phyloP scores from a whole-genome alignment of 2,329 filamentous ascomycete genomes.

The Ascochyta viciae-villosae region DNA sequence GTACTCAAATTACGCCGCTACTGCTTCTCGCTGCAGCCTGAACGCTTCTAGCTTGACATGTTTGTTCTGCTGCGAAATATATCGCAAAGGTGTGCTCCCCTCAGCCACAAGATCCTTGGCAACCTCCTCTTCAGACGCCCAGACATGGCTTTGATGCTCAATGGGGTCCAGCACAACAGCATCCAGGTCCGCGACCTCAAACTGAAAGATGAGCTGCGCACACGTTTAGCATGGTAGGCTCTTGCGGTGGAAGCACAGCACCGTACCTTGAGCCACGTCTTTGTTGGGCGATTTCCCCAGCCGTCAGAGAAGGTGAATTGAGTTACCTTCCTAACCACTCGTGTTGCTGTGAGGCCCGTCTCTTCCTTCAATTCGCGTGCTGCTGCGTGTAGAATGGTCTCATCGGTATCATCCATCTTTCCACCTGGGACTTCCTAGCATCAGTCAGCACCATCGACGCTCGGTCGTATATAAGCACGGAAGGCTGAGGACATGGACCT shows the following conservation, averaged over 20 bases:
- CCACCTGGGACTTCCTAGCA: conserved; percentile 61
- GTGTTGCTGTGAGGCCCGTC: conserved; percentile 55
- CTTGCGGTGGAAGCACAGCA: background rate
- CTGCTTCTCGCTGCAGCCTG: conserved; percentile 26
- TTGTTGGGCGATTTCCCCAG: conserved; percentile 16
- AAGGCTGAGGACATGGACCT: background rate
- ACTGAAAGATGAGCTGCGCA: conserved; percentile 37
- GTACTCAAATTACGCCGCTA: background rate
- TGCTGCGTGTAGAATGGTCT: conserved; percentile 57
- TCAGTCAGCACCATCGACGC: conserved; percentile 7
- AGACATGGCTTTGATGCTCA: conserved; percentile 53
- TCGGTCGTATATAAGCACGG: background rate
- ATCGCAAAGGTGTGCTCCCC: conserved; percentile 30
- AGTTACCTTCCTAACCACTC: conserved; percentile 52
- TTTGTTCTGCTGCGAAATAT: conserved; percentile 43
- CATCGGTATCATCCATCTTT: conserved; percentile 55
- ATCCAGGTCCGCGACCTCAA: conserved; percentile 39
- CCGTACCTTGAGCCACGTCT: conserved; percentile 46
- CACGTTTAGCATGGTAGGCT: background rate
- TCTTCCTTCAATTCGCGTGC: conserved; percentile 62
- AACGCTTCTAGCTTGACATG: conserved; percentile 46
- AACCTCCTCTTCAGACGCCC: conserved; percentile 52
- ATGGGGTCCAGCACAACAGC: conserved; percentile 45
- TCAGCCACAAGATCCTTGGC: conserved; percentile 35
- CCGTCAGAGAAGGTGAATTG: conserved; percentile 41